Evolutionary conservation across 371 early-diverging fungal genomes (phyloP).

Genomic region (Sanchytrium tribonematis): DNA sequence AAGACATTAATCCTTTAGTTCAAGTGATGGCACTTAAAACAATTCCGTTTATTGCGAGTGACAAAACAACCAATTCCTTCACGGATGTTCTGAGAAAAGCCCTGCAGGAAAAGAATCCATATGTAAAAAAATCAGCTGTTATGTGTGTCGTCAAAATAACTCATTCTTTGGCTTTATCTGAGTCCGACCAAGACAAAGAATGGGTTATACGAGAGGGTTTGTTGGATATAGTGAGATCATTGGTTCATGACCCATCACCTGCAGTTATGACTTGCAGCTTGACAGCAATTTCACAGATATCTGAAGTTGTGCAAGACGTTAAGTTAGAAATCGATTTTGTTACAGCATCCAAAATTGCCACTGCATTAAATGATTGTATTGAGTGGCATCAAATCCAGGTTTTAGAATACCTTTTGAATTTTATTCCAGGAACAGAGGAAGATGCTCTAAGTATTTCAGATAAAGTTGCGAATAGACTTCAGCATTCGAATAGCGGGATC

Average conservation of each 20-base stretch:
- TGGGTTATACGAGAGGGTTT: not conserved
- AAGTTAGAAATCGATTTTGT: conserved; percentile 37
- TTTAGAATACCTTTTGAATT: conserved; percentile 47
- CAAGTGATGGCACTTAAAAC: conserved; percentile 46
- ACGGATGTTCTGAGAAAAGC: conserved; percentile 7
- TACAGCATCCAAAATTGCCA: conserved; percentile 12
- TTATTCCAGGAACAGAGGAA: conserved; percentile 44
- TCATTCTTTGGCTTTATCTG: not conserved
- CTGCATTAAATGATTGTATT: conserved; percentile 83
- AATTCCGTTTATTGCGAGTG: conserved; percentile 40
- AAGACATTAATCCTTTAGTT: conserved; percentile 65
- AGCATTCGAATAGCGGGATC: conserved; percentile 87
- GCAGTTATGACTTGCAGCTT: conserved; percentile 67
- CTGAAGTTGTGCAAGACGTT: conserved; percentile 36
- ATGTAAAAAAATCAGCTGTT: conserved; percentile 79
- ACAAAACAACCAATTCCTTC: conserved; percentile 13
- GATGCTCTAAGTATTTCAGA: conserved; percentile 73
- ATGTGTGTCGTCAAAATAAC: conserved; percentile 12
- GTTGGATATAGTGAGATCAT: not conserved
- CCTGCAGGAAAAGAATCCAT: conserved; percentile 45
- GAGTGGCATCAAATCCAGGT: conserved; percentile 91
- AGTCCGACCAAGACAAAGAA: not conserved
- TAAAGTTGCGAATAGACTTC: conserved; percentile 66
- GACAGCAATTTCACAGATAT: conserved; percentile 62
- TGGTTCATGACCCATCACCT: not conserved